Evolutionary conservation across 176 grass and related monocot species (phyloP).

Genomic region (Calamus simplicifolius): DNA sequence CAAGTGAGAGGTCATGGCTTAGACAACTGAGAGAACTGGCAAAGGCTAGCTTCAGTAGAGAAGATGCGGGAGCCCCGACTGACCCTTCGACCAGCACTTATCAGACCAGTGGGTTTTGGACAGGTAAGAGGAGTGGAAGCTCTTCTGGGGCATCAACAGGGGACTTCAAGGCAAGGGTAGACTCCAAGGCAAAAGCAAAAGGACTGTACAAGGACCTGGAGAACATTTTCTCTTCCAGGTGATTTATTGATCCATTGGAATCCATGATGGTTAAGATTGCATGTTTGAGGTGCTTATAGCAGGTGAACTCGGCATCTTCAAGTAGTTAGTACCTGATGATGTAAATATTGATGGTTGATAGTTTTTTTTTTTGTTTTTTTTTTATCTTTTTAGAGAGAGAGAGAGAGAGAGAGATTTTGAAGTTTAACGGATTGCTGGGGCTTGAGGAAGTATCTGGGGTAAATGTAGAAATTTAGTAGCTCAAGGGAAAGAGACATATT

Average conservation of each 20-base stretch:
- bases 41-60: constrained; percentile 78
- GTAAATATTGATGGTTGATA: too few relatives aligned
- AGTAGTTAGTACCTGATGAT: too few relatives aligned
- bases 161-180: constrained; percentile 44
- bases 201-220: constrained; percentile 64
- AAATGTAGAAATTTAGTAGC: too few relatives aligned
- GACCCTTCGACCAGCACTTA: constrained; percentile 57
- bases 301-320: too few relatives aligned
- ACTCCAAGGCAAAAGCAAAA: constrained; percentile 41
- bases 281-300: too few relatives aligned
- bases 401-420: too few relatives aligned
- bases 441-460: too few relatives aligned
- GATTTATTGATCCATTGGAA: not conserved
- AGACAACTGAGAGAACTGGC: constrained; percentile 82
- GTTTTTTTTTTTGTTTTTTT: too few relatives aligned
- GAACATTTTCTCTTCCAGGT: constrained; percentile 73
- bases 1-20: constrained; percentile 58
- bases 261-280: not conserved
- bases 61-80: constrained; percentile 11
- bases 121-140: constrained; percentile 32
- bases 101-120: constrained; percentile 8
- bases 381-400: too few relatives aligned
- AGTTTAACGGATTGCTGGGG: too few relatives aligned
- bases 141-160: constrained; percentile 36
- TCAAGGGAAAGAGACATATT: too few relatives aligned